A percentile compares a stretch with the other conserved stretches of the same genome.
These are phyloP conservation scores for Zygoascus flipseniorum DNA, from an alignment of 805 yeast genomes.

Conservation along the genomic window DNA sequence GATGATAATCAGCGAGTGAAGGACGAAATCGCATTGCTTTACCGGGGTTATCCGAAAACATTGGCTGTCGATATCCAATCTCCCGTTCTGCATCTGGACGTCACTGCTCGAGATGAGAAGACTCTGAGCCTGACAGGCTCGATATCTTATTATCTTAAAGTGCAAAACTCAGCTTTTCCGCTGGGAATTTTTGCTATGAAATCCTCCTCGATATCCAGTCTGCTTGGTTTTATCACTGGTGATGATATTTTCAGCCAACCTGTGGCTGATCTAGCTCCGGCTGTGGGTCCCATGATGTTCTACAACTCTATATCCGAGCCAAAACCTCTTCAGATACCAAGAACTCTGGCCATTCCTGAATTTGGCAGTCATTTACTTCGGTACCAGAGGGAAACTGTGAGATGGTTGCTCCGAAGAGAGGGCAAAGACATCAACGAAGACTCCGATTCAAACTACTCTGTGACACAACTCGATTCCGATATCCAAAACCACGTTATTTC, in stretches of 20 bases:
- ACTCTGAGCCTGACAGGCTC: constrained; percentile 3
- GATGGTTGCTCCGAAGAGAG: constrained; percentile 30
- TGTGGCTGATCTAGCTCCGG: constrained; percentile 3
- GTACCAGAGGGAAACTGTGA: constrained; percentile 30
- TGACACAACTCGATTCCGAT: constrained; percentile 18
- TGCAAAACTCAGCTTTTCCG: constrained; percentile 8
- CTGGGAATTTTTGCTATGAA: constrained; percentile 3
- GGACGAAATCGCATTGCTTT: background rate
- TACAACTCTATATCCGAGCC: constrained; percentile 9
- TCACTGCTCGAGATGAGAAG: background rate
- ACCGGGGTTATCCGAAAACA: background rate
- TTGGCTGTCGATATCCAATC: background rate
- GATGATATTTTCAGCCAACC: constrained; percentile 4
- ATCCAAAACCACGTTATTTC: constrained; percentile 16
- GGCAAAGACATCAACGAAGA: constrained; percentile 21
- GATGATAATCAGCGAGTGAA: background rate
- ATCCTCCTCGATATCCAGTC: constrained; percentile 4
- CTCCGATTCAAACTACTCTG: background rate
- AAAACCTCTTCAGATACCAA: background rate
- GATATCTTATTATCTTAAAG: constrained; percentile 3
- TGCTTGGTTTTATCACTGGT: constrained; percentile 6
- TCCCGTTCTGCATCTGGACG: background rate
- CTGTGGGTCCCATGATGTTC: constrained; percentile 7
- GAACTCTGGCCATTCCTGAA: constrained; percentile 1
- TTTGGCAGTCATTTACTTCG: constrained; percentile 18